These are phyloP conservation scores for Candida dubliniensis DNA, from an alignment of 1,139 yeast species.

Conservation along the genomic window DNA sequence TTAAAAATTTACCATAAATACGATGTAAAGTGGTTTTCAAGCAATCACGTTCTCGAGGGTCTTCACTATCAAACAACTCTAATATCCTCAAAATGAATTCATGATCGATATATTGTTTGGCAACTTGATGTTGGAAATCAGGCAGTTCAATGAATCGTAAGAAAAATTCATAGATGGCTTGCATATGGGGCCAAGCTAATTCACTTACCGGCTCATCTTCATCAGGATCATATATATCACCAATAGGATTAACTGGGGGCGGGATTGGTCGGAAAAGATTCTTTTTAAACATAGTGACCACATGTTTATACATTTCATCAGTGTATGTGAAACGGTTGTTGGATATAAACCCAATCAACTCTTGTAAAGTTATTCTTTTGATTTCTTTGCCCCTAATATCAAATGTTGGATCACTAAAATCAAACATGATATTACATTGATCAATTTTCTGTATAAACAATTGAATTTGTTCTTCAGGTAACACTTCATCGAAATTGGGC, in stretches of 20 bases:
- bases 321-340: conserved; percentile 81
- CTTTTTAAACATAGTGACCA: conserved; percentile 84
- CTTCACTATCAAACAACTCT: conserved; percentile 94
- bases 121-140: conserved; percentile 90
- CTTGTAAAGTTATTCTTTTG: conserved; percentile 82
- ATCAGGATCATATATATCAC: conserved; percentile 95
- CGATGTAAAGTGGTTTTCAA: conserved; percentile 92
- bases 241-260: conserved; percentile 96
- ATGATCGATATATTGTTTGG: conserved; percentile 92
- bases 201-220: conserved; percentile 98
- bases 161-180: conserved; percentile 90
- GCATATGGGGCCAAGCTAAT: conserved; percentile 99
- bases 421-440: conserved; percentile 93
- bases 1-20: conserved; percentile 91
- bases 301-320: conserved; percentile 86
- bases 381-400: conserved; percentile 93
- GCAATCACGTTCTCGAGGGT: conserved; percentile 93
- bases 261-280: conserved; percentile 95
- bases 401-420: conserved; percentile 88
- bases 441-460: conserved; percentile 85
- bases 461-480: conserved; percentile 79
- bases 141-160: conserved; percentile 91
- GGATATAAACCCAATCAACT: conserved; percentile 83
- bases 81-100: conserved; percentile 76
- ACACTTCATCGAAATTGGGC: conserved; percentile 88